phyloP scores from a whole-genome alignment of 2,329 filamentous ascomycete species.

The Colletotrichum tropicicola region DNA sequence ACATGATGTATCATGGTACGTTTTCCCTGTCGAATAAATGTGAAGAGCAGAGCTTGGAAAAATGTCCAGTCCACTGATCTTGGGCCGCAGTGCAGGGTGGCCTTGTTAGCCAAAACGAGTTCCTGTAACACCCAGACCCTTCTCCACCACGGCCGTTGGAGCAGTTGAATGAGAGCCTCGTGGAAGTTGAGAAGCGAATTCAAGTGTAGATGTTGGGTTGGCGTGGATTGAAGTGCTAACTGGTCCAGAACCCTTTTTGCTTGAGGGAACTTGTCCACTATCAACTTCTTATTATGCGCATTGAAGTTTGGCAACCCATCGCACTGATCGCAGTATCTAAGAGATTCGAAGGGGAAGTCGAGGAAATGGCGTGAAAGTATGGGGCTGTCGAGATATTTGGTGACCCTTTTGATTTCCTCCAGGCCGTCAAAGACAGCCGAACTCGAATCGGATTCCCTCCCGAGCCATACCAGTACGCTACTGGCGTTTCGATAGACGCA shows the following conservation, averaged over 20 bases:
- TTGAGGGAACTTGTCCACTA: too few relatives aligned
- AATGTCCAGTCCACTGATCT: not conserved
- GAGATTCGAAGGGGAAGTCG: not conserved
- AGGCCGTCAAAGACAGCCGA: not conserved
- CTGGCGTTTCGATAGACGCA: slow-evolving; percentile 19
- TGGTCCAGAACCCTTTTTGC: not conserved
- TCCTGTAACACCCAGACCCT: not conserved
- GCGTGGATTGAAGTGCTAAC: not conserved
- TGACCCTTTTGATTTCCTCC: not conserved
- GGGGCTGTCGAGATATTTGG: not conserved
- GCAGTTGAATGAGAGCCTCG: not conserved
- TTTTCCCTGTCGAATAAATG: not conserved
- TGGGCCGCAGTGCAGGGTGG: not conserved
- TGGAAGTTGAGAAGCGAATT: not conserved
- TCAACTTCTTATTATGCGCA: too few relatives aligned
- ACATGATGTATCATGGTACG: not conserved
- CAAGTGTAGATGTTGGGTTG: too few relatives aligned
- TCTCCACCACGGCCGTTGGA: not conserved
- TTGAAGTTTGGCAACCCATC: too few relatives aligned
- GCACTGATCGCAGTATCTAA: too few relatives aligned
- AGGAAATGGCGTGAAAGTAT: not conserved
- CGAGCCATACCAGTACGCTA: slow-evolving; percentile 23
- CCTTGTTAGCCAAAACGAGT: not conserved
- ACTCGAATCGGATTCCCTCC: not conserved
- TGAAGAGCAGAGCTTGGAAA: not conserved